Evolutionary conservation across 352 stramenopile species (phyloP), one percentile per base, ranked within the genome.

Genomic region (Pythium vanterpoolii): DNA sequence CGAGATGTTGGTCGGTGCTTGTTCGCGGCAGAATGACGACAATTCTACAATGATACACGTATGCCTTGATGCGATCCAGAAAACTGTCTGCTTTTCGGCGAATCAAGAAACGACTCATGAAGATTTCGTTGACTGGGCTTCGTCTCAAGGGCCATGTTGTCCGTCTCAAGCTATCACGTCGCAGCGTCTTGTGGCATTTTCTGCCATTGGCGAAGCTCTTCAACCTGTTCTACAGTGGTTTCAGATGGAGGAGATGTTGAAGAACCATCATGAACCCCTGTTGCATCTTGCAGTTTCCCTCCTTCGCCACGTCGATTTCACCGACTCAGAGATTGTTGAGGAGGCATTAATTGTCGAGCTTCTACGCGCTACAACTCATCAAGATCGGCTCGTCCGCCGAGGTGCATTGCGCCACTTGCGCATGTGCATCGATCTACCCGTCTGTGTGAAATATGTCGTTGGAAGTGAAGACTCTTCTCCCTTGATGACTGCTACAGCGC

Each of bases 321-420:
- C 36, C 26, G 18, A 40, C 3, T 43, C 51, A 36, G 4, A 8
- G 14, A 16, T 27, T 19, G 23, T 38, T 19, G 42, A 51, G 28
- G 19, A 42, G 23, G 33, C 36, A 14, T 24, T 44, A 31, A 26
- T 56, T 11, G 40, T 36, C n/a, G 19, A 43, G 31, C 24, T 66
- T 13, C 10, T 61, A 18, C 43, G 45, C 16, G 11, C 33, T 18
- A 46, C 30, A 9, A 56, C 45, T 7, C 43, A 66, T 23, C 9
- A 50, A 36, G 45, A 66, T 40, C 60, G 60, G 55, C 19, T 24
- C 28, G 34, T 56, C 44, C 50, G 59, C n/a, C 51, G 51, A 50
- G 23, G 24, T n/a, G 50, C 51, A 23, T 33, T 63, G 36, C 47
- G 62, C 5, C 33, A 56, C 26, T 36, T 69, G 14, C 42, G 62